Evolutionary conservation across 345 rosid species (phyloP).

Genomic region (Sapria himalayana): DNA sequence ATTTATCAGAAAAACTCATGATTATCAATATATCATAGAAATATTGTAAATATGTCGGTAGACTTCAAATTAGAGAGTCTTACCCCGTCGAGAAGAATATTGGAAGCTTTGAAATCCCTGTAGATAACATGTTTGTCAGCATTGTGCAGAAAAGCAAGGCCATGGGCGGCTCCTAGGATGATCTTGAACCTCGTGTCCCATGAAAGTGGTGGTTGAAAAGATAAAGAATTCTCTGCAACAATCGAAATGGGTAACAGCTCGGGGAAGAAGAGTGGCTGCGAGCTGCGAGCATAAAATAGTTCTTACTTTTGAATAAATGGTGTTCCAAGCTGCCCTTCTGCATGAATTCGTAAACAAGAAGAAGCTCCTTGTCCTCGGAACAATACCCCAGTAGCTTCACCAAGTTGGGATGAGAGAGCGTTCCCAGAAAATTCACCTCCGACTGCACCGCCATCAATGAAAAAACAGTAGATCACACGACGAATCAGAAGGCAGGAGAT

Average conservation of each 20-base stretch:
- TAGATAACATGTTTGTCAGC: slow-evolving; percentile 79
- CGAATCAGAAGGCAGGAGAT: background rate
- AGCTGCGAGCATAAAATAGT: no score
- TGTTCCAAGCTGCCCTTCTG: slow-evolving; percentile 91
- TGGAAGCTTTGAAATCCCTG: slow-evolving; percentile 85
- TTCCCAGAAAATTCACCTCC: slow-evolving; percentile 65
- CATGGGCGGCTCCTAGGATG: slow-evolving; percentile 67
- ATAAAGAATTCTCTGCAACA: slow-evolving; percentile 48
- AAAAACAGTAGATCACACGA: background rate
- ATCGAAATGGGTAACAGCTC: slow-evolving; percentile 2
- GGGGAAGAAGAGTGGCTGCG: no score
- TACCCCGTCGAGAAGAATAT: slow-evolving; percentile 84
- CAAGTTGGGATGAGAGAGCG: slow-evolving; percentile 74
- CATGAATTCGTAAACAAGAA: slow-evolving; percentile 74
- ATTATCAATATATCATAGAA: no score
- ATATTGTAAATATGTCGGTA: no score
- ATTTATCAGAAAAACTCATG: background rate
- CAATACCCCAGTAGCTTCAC: slow-evolving; percentile 75
- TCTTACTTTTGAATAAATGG: slow-evolving; percentile 70
- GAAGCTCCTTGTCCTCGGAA: slow-evolving; percentile 59
- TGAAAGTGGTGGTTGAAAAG: slow-evolving; percentile 67
- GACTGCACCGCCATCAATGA: slow-evolving; percentile 28
- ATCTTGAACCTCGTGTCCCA: slow-evolving; percentile 60
- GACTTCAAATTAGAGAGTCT: slow-evolving; percentile 5
- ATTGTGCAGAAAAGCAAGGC: slow-evolving; percentile 56